Evolutionary conservation across 73 alveolate genomes (phyloP).

Genomic region (Tetrahymena elliotti): DNA sequence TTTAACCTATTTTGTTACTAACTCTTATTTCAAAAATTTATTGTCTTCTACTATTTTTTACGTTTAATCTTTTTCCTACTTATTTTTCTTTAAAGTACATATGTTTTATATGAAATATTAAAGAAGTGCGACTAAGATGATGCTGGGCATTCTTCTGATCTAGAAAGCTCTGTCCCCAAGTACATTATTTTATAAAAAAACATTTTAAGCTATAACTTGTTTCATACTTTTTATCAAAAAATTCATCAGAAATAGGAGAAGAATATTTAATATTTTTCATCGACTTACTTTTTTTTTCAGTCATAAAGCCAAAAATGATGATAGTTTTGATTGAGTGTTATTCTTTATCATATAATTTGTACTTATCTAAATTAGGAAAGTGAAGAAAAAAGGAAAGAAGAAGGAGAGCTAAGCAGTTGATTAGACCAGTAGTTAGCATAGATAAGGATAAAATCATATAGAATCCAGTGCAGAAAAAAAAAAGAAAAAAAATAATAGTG

Average conservation of each 20-base stretch:
- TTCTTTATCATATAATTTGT: not conserved
- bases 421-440: not conserved
- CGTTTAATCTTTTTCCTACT: not conserved
- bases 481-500: not conserved
- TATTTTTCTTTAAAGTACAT: not conserved
- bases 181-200: not conserved
- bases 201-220: not conserved
- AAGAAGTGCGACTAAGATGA: not conserved
- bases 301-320: not conserved
- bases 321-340: not conserved
- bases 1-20: not conserved
- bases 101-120: not conserved
- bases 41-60: not conserved
- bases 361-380: not conserved
- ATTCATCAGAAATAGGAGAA: not conserved
- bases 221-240: not conserved
- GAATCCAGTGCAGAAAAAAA: not conserved
- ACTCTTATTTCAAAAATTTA: not conserved
- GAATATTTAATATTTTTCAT: not conserved
- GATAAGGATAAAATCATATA: not conserved
- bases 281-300: not conserved
- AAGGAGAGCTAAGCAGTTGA: not conserved
- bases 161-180: constrained; percentile 1
- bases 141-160: not conserved
- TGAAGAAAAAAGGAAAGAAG: not conserved